phyloP scores from a whole-genome alignment of 495 filamentous ascomycete species.

The Lophiostoma macrostomum region DNA sequence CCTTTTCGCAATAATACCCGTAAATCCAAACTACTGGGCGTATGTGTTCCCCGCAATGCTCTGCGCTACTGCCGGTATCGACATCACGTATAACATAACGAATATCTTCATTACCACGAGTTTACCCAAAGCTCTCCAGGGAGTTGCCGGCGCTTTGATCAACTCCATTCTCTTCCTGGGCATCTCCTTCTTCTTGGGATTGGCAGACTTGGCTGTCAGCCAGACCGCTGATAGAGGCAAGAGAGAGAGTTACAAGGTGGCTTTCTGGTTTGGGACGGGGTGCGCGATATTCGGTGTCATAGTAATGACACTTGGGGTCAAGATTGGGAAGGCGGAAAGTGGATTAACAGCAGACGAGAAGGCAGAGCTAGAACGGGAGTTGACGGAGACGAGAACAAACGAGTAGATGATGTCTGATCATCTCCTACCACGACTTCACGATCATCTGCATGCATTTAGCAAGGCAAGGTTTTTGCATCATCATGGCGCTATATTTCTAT shows the following conservation, averaged over 20 bases:
- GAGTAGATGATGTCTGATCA: background rate
- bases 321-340: constrained; percentile 63
- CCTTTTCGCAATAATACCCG: constrained; percentile 69
- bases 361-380: constrained; percentile 38
- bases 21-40: constrained; percentile 58
- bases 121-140: constrained; percentile 66
- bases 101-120: constrained; percentile 62
- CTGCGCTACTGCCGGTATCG: constrained; percentile 74
- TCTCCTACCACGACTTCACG: background rate
- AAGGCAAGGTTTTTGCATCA: background rate
- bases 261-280: constrained; percentile 67
- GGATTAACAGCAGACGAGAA: constrained; percentile 69
- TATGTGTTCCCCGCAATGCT: constrained; percentile 82
- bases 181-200: constrained; percentile 75
- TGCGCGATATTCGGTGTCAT: constrained; percentile 54
- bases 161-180: constrained; percentile 70
- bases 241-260: constrained; percentile 57
- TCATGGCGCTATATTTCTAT: background rate
- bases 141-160: constrained; percentile 69
- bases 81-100: constrained; percentile 78
- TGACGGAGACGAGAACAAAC: constrained; percentile 3
- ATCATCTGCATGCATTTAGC: too few relatives aligned
- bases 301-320: constrained; percentile 59
- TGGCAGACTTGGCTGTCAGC: constrained; percentile 67
- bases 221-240: constrained; percentile 46